Base-by-base conservation (phyloP, 1,284 basidiomycete species). In the Polyporus tsugae region DNA sequence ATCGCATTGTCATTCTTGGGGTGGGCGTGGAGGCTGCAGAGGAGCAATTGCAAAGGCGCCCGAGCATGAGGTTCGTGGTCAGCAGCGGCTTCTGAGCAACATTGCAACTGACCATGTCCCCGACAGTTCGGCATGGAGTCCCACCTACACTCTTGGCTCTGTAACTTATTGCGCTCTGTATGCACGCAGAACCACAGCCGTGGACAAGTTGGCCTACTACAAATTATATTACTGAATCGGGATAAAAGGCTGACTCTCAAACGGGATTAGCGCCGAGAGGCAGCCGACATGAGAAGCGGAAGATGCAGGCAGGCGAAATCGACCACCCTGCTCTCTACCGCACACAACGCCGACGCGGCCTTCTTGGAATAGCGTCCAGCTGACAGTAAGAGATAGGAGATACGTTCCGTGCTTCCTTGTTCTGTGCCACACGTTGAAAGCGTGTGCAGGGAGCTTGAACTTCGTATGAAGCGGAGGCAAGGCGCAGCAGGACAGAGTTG, bases 391-490 rank as follows among this genome's bases (percentile, higher is more conserved):
- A 25, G 17, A 17, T 33, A 25, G 42, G 38, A 58, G 64, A 67
- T 65, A 60, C 65, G 64, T 63, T 65, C 17, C 22, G 13, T 38
- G 58, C 29, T 63, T 60, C 52, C 60, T 62, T 35, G 59, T 69
- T 66, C 69, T 62, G 67, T 62, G 69, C 71, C 67, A 65, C 71
- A 70, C 71, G 71, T 53, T 66, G 62, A 46, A 63, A 72, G 64
- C 71, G 71, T 72, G 71, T 60, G 59, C 63, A 62, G 60, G 64
- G 42, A 55, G 64, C 61, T 41, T 5, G 38, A 46, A 64, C 52
- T 36, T 59, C 64, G 68, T 70, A 72, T 72, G 71, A 72, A 64
- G 65, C 69, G 65, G 67, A 60, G 42, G 63, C 63, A 61, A 66
- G 60, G 65, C 71, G 65, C 71, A 15, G 67, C 65, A 52, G 65